Conservation (phyloP, 441 rosid genomes). For the Pelargonium cotyledonis region DNA sequence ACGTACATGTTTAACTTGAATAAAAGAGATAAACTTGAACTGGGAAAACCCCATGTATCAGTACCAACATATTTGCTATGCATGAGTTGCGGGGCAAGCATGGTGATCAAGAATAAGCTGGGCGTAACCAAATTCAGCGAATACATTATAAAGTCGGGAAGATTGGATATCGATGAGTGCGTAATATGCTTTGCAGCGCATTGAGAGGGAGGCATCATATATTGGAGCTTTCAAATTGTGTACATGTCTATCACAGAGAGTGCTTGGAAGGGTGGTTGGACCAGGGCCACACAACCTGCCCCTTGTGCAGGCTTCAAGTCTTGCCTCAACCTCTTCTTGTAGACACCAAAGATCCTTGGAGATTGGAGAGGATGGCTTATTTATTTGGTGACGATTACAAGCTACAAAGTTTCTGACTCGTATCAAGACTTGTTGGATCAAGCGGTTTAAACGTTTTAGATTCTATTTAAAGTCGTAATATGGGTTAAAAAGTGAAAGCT, state of each 20-base stretch:
- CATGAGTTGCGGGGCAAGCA: no score
- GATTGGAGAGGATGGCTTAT: slow-evolving; percentile 19
- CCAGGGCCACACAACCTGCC: slow-evolving; percentile 10
- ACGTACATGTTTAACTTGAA: no score
- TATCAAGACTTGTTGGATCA: no score
- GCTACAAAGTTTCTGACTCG: background rate
- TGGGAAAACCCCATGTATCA: no score
- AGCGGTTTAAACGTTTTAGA: no score
- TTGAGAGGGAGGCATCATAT: slow-evolving; percentile 2
- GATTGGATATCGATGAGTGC: background rate
- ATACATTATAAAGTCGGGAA: no score
- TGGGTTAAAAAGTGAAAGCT: no score
- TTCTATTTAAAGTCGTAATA: no score
- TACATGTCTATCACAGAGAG: slow-evolving; percentile 13
- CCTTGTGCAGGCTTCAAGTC: slow-evolving; percentile 8
- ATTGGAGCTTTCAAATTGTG: slow-evolving; percentile 11
- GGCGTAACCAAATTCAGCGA: background rate
- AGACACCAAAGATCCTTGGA: slow-evolving; percentile 9
- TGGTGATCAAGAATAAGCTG: slow-evolving; percentile 9
- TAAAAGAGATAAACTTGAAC: no score
- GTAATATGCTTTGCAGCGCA: slow-evolving; percentile 8
- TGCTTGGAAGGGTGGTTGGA: slow-evolving; percentile 19
- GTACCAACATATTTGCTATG: no score
- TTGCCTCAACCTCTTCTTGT: background rate
- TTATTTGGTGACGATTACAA: slow-evolving; percentile 15